Percentiles rank a stretch among this genome's conserved stretches.
Conservation (phyloP, 1,139 yeast species). For the Torulaspora globosa region DNA sequence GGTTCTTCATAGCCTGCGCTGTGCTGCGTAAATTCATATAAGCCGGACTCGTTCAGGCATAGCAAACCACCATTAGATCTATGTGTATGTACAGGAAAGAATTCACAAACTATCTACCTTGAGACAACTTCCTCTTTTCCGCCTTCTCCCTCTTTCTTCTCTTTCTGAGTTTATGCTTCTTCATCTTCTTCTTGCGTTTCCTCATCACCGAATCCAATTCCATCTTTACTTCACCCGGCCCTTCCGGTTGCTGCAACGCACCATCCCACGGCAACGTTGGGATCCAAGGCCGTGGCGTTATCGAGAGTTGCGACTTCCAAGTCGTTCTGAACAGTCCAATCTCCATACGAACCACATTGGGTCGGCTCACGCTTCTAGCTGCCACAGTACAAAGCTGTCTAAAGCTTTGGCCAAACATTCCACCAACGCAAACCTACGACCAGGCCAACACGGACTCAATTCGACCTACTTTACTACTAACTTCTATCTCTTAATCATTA, state of each 20-base stretch:
- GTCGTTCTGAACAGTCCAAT: background rate
- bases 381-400: constrained; percentile 8
- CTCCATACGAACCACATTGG: background rate
- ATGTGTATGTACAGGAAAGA: constrained; percentile 14
- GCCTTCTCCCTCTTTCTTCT: constrained; percentile 51
- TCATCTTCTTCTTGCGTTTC: constrained; percentile 68
- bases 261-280: constrained; percentile 1
- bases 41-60: constrained; percentile 7
- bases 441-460: background rate
- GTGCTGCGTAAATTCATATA: constrained; percentile 16
- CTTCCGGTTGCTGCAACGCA: background rate
- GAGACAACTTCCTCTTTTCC: constrained; percentile 34
- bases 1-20: constrained; percentile 17
- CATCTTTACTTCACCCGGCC: constrained; percentile 11
- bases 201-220: constrained; percentile 57
- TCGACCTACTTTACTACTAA: background rate
- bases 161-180: constrained; percentile 67
- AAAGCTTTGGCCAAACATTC: constrained; percentile 7
- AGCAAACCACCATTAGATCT: constrained; percentile 4
- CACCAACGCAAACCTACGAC: constrained; percentile 1
- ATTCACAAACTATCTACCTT: constrained; percentile 28
- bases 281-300: background rate
- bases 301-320: background rate
- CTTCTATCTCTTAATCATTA: background rate
- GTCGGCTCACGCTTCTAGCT: constrained; percentile 1